Evolutionary conservation across 768 basidiomycete species (phyloP).

Genomic region (Phylloporus sp.): DNA sequence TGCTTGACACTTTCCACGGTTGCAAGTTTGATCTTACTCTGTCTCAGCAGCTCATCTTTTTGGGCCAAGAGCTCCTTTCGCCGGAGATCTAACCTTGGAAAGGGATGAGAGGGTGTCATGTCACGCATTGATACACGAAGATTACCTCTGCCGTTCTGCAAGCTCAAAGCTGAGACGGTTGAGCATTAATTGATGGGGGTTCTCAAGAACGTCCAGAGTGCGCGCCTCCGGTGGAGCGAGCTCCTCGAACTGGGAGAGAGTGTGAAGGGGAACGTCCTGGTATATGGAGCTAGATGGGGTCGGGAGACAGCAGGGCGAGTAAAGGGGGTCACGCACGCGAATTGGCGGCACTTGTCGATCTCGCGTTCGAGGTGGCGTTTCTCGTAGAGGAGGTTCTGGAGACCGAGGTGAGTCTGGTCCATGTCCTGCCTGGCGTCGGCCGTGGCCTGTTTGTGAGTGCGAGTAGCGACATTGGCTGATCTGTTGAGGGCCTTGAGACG

Average conservation of each 20-base stretch:
- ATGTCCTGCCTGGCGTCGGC: slow-evolving; percentile 77
- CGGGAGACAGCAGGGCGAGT: background rate
- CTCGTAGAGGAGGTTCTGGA: slow-evolving; percentile 87
- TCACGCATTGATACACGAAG: background rate
- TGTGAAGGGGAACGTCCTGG: slow-evolving; percentile 79
- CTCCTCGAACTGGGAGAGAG: slow-evolving; percentile 60
- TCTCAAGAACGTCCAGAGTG: slow-evolving; percentile 54
- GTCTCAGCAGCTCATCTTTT: slow-evolving; percentile 78
- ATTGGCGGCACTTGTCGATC: slow-evolving; percentile 90
- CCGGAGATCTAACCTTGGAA: slow-evolving; percentile 62
- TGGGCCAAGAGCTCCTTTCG: slow-evolving; percentile 63
- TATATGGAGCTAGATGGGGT: slow-evolving; percentile 65
- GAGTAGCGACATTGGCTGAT: slow-evolving; percentile 65
- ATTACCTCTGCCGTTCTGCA: slow-evolving; percentile 80
- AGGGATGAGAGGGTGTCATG: slow-evolving; percentile 4
- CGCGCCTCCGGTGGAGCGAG: slow-evolving; percentile 69
- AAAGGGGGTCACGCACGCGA: slow-evolving; percentile 56
- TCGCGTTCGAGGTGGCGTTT: slow-evolving; percentile 87
- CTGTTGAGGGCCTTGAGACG: slow-evolving; percentile 79
- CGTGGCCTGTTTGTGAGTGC: slow-evolving; percentile 67
- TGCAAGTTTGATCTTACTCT: slow-evolving; percentile 67
- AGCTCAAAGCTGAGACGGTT: slow-evolving; percentile 86
- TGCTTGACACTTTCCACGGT: slow-evolving; percentile 76
- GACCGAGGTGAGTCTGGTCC: slow-evolving; percentile 83
- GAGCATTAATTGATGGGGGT: slow-evolving; percentile 84